Base-by-base conservation (phyloP, 164 flowering plant species). In the Chimonanthus salicifolius region DNA sequence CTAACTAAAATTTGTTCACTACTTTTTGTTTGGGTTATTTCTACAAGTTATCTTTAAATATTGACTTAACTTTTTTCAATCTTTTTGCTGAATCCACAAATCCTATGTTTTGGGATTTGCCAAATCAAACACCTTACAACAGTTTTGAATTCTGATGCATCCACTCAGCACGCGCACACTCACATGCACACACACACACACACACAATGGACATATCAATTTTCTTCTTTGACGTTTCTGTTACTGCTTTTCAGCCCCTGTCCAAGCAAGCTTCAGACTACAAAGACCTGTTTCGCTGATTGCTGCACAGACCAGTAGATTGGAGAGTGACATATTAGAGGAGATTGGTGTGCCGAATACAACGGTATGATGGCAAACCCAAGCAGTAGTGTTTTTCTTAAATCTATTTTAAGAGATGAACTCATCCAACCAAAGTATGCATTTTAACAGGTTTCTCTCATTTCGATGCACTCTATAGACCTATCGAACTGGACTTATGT, bases 331-430 rank as follows among this genome's bases (percentile, higher is more conserved):
- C 70, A 77, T 92, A 49, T 72, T 73, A 68, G 86, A 64, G 13
- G 94, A 90, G 78, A 78, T 90, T 69, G 91, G 87, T 47, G 71
- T 86, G 20, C 94, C 94, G 21, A 47, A 77, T 76, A 77, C 86
- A 47, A 85, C 86, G 89, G 97, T 92, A 16, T 68, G 51, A 20
- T 58, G 64, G 76, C 44, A 49, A 43, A 47, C 71, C 64, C 47
- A 48, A 21, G 15, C 47, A 51, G 58, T 18, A 8, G 1, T 65
- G 45, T 64, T 67, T 65, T 49, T 54, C n/a, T 69, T 5, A 13
- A n/a, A 60, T 74, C 16, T 62, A 60, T 49, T 72, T 70, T 7
- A 3, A 64, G 33, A 33, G 33, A 20, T 50, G 16, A 10, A 68
- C 47, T 47, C 68, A 49, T 68, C 21, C 16, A 47, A 49, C 51